Evolutionary conservation across 2,329 filamentous ascomycete genomes (phyloP).

Genomic region (Alternaria postmessia): DNA sequence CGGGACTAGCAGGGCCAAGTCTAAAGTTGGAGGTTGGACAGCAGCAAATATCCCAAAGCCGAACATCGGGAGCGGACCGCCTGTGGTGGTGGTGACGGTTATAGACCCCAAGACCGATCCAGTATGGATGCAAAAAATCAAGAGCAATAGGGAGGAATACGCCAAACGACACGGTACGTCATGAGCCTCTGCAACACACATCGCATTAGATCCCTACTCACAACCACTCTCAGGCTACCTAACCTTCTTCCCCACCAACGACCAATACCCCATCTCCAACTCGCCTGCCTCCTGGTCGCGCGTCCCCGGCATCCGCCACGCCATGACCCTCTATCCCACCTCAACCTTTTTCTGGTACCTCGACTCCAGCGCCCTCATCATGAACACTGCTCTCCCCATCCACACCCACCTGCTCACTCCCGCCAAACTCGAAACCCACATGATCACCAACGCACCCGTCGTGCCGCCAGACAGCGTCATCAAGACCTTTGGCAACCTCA

Average conservation of each 20-base stretch:
- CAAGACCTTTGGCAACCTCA: slow-evolving; percentile 87
- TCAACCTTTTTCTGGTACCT: slow-evolving; percentile 87
- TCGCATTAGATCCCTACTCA: neutral
- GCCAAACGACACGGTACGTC: slow-evolving; percentile 79
- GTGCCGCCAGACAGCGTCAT: slow-evolving; percentile 97
- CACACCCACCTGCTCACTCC: slow-evolving; percentile 75
- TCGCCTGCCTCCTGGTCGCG: slow-evolving; percentile 72
- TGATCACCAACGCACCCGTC: slow-evolving; percentile 85
- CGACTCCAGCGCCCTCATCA: slow-evolving; percentile 84
- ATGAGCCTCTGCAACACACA: neutral
- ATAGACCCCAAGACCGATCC: slow-evolving; percentile 74
- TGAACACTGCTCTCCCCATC: slow-evolving; percentile 77
- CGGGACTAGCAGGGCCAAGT: slow-evolving; percentile 21
- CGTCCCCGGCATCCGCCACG: slow-evolving; percentile 87
- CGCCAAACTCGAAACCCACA: slow-evolving; percentile 73
- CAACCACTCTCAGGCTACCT: slow-evolving; percentile 72
- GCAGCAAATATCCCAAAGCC: slow-evolving; percentile 34
- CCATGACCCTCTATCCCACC: slow-evolving; percentile 80
- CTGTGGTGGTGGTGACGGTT: slow-evolving; percentile 82
- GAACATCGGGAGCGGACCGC: slow-evolving; percentile 57
- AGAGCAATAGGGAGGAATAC: slow-evolving; percentile 84
- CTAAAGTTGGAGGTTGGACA: slow-evolving; percentile 18
- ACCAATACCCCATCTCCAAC: slow-evolving; percentile 75
- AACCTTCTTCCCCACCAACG: slow-evolving; percentile 80
- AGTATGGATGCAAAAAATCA: slow-evolving; percentile 75